Percentiles rank a stretch among this genome's conserved stretches.
These are phyloP conservation scores for Blastomyces gilchristii DNA, from an alignment of 2,329 filamentous ascomycete genomes.

Conservation along the genomic window DNA sequence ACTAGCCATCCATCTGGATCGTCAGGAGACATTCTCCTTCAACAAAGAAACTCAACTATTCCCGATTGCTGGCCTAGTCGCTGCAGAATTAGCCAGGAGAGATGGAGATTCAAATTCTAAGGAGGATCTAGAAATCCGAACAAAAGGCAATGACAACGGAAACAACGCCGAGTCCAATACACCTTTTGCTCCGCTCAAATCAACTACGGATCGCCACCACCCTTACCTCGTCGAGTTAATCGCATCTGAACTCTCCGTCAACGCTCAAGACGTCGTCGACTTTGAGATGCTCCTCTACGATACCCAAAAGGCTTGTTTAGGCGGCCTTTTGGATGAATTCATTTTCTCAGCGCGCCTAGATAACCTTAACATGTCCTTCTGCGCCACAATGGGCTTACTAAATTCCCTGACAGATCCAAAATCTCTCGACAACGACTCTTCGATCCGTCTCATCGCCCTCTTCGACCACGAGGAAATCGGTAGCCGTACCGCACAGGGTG, in stretches of 20 bases:
- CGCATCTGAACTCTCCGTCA: conserved; percentile 63
- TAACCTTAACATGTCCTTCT: conserved; percentile 95
- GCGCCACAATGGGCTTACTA: conserved; percentile 75
- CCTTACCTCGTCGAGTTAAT: conserved; percentile 77
- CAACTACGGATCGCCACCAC: conserved; percentile 74
- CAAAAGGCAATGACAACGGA: conserved; percentile 31
- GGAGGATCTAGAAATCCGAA: conserved; percentile 22
- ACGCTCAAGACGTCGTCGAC: conserved; percentile 65
- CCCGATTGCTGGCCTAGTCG: conserved; percentile 78
- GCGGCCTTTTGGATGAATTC: conserved; percentile 84
- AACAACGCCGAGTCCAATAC: conserved; percentile 15
- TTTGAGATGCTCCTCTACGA: conserved; percentile 98
- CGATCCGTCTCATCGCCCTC: conserved; percentile 82
- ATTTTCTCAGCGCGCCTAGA: conserved; percentile 94
- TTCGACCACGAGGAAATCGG: conserved; percentile 99
- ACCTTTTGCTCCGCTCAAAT: conserved; percentile 63
- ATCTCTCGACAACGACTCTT: conserved; percentile 62
- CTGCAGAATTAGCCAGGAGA: conserved; percentile 76
- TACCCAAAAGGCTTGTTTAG: conserved; percentile 79
- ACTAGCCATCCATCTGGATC: conserved; percentile 85
- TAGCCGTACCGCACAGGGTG: conserved; percentile 82
- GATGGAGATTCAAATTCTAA: conserved; percentile 35
- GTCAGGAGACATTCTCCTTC: conserved; percentile 74
- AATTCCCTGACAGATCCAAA: conserved; percentile 56
- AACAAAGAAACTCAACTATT: conserved; percentile 97